phyloP scores from a whole-genome alignment of 257 asterid genomes.

The Solanum tarapatanum region DNA sequence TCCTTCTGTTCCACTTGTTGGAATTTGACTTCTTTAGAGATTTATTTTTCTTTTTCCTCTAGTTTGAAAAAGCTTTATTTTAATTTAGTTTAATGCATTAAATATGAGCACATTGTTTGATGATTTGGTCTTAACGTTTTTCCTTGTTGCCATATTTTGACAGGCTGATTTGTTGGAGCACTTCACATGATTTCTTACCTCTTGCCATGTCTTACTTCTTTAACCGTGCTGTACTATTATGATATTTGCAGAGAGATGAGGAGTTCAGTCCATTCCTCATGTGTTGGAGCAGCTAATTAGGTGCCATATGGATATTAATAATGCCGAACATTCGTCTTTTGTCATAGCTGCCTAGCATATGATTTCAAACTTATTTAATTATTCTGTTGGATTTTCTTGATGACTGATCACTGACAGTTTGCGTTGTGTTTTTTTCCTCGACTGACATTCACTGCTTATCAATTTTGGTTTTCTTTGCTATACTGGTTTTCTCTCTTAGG shows the following conservation, averaged over 20 bases:
- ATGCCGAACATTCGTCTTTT: slow-evolving; percentile 37
- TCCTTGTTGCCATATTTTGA: slow-evolving; percentile 39
- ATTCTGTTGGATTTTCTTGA: slow-evolving; percentile 9
- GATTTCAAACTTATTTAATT: slow-evolving; percentile 9
- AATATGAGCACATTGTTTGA: not conserved
- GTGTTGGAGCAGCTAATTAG: slow-evolving; percentile 21
- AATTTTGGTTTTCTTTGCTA: slow-evolving; percentile 11
- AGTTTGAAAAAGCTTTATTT: not conserved
- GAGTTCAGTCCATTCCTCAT: slow-evolving; percentile 23
- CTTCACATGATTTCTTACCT: slow-evolving; percentile 77
- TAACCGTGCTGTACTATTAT: slow-evolving; percentile 91
- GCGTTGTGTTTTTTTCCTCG: slow-evolving; percentile 16
- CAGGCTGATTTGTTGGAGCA: slow-evolving; percentile 95
- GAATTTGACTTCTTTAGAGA: not conserved
- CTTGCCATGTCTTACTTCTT: slow-evolving; percentile 77
- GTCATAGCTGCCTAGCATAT: slow-evolving; percentile 31
- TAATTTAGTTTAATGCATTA: slow-evolving; percentile 13
- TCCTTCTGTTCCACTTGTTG: not conserved
- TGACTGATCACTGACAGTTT: slow-evolving; percentile 30
- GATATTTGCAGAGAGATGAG: slow-evolving; percentile 53
- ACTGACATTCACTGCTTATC: slow-evolving; percentile 9
- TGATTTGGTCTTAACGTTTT: slow-evolving; percentile 1
- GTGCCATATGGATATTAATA: slow-evolving; percentile 24
- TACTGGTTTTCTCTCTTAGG: slow-evolving; percentile 8
- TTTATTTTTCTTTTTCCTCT: not conserved